A percentile compares a stretch with the other conserved stretches of the same genome.
These are phyloP conservation scores for Immersiella caudata DNA, from an alignment of 495 filamentous ascomycete genomes.

Conservation along the genomic window DNA sequence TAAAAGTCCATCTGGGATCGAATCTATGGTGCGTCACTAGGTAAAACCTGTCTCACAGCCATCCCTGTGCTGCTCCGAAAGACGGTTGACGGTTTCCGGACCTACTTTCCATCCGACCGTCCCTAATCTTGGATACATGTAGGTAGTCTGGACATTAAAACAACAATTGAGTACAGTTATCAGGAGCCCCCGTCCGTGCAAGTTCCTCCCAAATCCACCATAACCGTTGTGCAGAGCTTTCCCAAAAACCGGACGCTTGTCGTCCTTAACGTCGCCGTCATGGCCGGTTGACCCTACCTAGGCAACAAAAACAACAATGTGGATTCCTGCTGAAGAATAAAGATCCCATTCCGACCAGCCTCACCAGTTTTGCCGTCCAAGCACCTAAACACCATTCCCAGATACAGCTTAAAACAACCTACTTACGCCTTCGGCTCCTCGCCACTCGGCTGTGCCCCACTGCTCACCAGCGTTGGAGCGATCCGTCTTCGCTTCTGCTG, in stretches of 20 bases:
- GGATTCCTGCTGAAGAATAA: background rate
- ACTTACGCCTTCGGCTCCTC: conserved; percentile 29
- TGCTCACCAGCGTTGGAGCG: conserved; percentile 68
- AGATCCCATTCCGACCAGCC: background rate
- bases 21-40: too few species aligned
- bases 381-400: background rate
- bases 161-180: background rate
- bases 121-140: background rate
- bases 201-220: background rate
- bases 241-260: background rate
- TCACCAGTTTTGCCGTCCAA: background rate
- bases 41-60: background rate
- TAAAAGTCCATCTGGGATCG: too few species aligned
- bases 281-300: too few species aligned
- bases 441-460: conserved; percentile 3
- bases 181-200: background rate
- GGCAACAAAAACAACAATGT: background rate
- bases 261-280: background rate
- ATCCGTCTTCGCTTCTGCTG: conserved; percentile 74
- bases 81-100: background rate
- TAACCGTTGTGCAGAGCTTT: background rate
- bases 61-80: background rate
- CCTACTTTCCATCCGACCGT: background rate
- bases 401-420: background rate
- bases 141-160: background rate